Evolutionary conservation across 352 stramenopile species (phyloP), one percentile per base, ranked within the genome.

Genomic region (Globisporangium splendens): DNA sequence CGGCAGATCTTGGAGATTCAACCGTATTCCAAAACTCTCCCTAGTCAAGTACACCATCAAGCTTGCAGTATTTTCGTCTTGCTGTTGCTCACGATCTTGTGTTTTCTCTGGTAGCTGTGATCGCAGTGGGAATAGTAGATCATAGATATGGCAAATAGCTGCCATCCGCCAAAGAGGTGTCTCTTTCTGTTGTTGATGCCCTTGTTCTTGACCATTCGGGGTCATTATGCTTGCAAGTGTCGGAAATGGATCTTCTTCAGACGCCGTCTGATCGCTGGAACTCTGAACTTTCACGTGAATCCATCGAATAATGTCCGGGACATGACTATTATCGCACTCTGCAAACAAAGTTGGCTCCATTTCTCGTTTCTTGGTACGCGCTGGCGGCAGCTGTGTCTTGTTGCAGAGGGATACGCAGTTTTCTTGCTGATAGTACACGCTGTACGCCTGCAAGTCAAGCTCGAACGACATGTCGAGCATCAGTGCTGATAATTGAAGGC

Each of bases 1-100:
- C 0, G 84, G 82, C 7, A 93, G 54, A 57, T 91, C 79, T 12
- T 73, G 61, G 4, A 93, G 53, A n/a, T 57, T 62, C 11, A 91
- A 55, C 2, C 53, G 47, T 3, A 44, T 64, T n/a, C 75, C 68
- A 17, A 78, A 48, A 4, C 59, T 51, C 21, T 83, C 71, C 53
- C 76, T 73, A 1, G 68, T 70, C 15, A 93, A 63, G 18, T 78
- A 87, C 35, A 69, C 59, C 57, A 91, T 77, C 24, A 89, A 20
- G 13, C 77, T 54, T 68, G 60, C 18, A 63, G 68, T 35, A 39
- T 24, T 8, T 24, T 55, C 51, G 21, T 17, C 59, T 49, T 39
- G 17, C 11, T 7, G 5, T 15, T 21, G 17, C 22, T 51, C 42
- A 22, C 42, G 21, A 38, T 58, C 39, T 56, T 59, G 35, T 14